These are phyloP conservation scores for Aegilops speltoides DNA, from an alignment of 176 grass and related monocot genomes.

Conservation along the genomic window DNA sequence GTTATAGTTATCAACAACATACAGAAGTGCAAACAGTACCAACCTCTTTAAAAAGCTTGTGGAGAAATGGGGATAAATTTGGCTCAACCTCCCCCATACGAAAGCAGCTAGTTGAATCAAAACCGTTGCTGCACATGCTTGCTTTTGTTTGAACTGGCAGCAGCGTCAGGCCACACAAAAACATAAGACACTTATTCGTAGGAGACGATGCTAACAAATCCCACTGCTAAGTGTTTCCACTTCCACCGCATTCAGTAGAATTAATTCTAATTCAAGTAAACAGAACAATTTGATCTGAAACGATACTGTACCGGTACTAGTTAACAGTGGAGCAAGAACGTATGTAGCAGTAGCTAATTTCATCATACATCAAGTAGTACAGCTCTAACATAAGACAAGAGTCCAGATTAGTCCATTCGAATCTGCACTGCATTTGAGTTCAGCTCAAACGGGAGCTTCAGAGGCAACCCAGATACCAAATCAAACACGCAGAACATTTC, in stretches of 20 bases:
- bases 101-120: neutral
- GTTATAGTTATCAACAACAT: neutral
- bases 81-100: neutral
- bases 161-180: neutral
- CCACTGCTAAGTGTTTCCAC: neutral
- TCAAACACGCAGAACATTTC: neutral
- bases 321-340: neutral
- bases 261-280: neutral
- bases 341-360: neutral
- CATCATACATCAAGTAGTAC: neutral
- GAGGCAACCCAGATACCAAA: neutral
- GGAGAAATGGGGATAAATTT: conserved; percentile 46
- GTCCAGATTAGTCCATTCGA: neutral
- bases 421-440: neutral
- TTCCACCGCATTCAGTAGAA: neutral
- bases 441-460: neutral
- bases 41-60: conserved; percentile 72
- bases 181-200: conserved; percentile 12
- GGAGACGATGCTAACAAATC: neutral
- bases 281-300: neutral
- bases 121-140: conserved; percentile 14
- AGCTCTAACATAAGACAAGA: neutral
- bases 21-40: neutral
- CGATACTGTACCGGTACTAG: neutral
- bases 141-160: conserved; percentile 20